A percentile compares a stretch with the other conserved stretches of the same genome.
Evolutionary conservation across 805 yeast species (phyloP).

Genomic region (Lipomyces sp.): DNA sequence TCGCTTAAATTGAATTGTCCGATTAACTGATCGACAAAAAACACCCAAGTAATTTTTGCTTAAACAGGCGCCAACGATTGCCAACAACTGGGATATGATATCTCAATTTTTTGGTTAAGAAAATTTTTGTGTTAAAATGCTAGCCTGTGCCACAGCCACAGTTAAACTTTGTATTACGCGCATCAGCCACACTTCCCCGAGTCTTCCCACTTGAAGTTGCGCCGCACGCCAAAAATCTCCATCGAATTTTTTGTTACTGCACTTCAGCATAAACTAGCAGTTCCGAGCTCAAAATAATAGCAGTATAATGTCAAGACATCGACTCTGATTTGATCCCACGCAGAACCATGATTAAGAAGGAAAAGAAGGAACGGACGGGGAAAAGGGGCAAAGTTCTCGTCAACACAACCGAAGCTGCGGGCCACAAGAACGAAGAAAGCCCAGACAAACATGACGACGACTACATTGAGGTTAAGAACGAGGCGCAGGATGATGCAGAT

Average conservation of each 20-base stretch:
- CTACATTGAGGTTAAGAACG: not conserved
- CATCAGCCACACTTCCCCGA: conserved; percentile 2
- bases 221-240: not conserved
- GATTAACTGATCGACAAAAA: conserved; percentile 11
- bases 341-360: not conserved
- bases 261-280: not conserved
- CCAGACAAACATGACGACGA: not conserved
- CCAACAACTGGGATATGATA: not conserved
- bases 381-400: not conserved
- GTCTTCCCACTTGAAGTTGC: not conserved
- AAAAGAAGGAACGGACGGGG: not conserved
- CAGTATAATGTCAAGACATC: no score
- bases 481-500: not conserved
- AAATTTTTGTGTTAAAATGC: not conserved
- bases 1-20: not conserved
- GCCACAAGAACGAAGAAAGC: not conserved
- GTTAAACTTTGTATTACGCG: not conserved
- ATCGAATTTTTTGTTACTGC: no score
- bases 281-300: not conserved
- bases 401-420: no score
- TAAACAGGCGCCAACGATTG: not conserved
- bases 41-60: not conserved
- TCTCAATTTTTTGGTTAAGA: not conserved
- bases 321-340: not conserved
- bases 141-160: not conserved